Base-by-base conservation (phyloP, 129 eudicot genomes). In the Escallonia rubra region DNA sequence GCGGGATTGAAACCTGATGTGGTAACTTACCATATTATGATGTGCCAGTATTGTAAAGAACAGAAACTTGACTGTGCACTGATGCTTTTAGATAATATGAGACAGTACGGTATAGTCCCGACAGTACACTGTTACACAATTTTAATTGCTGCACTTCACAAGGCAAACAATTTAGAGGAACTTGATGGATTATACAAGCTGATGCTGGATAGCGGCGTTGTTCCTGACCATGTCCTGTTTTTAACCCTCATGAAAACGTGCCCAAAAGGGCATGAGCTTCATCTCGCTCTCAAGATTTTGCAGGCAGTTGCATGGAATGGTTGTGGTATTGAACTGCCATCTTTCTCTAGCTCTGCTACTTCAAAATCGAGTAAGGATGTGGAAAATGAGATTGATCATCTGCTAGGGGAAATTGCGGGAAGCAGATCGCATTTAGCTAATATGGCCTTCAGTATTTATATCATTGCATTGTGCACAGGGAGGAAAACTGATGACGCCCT, bases 201-300 rank as follows among this genome's bases (percentile, higher is more conserved):
- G 74, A 83, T 87, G 95, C 59, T 83, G n/a, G 81, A 83, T 41
- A 69, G 70, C 57, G 81, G 87, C 8, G 61, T 83, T 15, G 73
- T 81, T 61, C 90, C 95, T 50, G 95, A 87, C 61, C 95, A 81
- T 67, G 87, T 87, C 6, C 61, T 87, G 58, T 87, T 87, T 74
- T 78, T 87, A 48, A 73, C 80, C 61, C 85, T 83, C 6, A 56
- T 74, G 23, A 81, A 81, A 66, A 81, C 72, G 59, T 80, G 46
- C 57, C 85, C 76, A 8, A 72, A 73, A 78, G 87, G 83, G 66
- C 66, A 81, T 5, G 82, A 79, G 74, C 73, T 87, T 59, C 71
- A 64, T 67, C 86, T 87, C 48, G 81, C 87, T 49, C 79, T 63
- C 47, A 81, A 46, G 54, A 42, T 87, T 66, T 67, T 87, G 71